phyloP scores from a whole-genome alignment of 305 asterid species.

The Solanum hybrid region DNA sequence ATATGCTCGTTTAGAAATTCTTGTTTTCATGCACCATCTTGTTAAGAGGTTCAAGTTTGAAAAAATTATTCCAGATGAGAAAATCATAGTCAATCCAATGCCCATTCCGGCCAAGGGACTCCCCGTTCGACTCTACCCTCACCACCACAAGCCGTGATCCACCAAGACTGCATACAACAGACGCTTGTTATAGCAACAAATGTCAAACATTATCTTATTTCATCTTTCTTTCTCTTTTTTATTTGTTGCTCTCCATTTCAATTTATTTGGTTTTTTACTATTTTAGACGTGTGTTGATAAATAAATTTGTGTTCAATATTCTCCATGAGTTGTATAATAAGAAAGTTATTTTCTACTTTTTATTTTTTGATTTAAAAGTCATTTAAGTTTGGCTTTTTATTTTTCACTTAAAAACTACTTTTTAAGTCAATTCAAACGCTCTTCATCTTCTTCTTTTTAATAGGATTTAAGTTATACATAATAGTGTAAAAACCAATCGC shows the following conservation, averaged over 20 bases:
- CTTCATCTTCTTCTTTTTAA: neutral
- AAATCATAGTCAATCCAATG: constrained; percentile 65
- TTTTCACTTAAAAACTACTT: neutral
- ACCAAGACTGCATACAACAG: neutral
- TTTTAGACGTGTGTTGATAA: neutral
- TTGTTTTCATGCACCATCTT: constrained; percentile 26
- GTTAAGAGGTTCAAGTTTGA: constrained; percentile 57
- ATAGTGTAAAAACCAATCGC: too few relatives aligned
- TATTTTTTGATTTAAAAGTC: too few relatives aligned
- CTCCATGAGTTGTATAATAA: neutral
- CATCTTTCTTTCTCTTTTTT: neutral
- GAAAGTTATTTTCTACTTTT: neutral
- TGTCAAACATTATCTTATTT: neutral
- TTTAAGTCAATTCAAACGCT: neutral
- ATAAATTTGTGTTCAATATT: neutral
- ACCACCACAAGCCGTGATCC: neutral
- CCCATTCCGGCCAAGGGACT: constrained; percentile 66
- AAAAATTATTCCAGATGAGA: constrained; percentile 49
- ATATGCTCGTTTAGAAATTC: neutral
- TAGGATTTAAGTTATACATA: neutral
- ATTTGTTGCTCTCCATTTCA: neutral
- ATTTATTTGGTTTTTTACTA: neutral
- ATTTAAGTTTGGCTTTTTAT: too few relatives aligned
- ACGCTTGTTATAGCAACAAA: neutral
- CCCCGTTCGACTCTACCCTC: constrained; percentile 52